Base-by-base conservation (phyloP, 805 yeast genomes). In the Barnettozyma siamensis region DNA sequence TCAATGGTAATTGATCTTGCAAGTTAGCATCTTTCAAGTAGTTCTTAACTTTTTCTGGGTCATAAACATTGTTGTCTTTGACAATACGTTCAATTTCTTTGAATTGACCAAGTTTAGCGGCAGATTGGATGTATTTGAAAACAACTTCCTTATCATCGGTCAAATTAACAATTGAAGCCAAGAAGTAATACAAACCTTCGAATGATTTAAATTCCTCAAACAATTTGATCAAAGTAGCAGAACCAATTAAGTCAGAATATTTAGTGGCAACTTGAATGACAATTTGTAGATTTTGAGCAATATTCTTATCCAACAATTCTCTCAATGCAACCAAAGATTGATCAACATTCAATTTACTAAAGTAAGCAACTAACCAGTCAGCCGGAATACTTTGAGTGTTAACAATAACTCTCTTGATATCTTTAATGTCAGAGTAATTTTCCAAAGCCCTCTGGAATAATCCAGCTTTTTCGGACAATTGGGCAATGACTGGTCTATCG, bases 31-130 rank as follows among this genome's bases (percentile, higher is more conserved):
- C 99, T 67, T 93, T 93, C 69, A 93, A 75, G 67, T 86, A 94
- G 70, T 93, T 93, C 73, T 93, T 93, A 45, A 93, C 98, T 67
- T 89, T 89, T 64, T 93, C 99, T 45, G 98, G 94, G 60, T 88
- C 91, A 66, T 91, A 93, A 44, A 88, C 91, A 51, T 78, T 85
- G 72, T 93, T 93, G 60, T 88, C 96, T 64, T 93, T 82, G 39
- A 88, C 96, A 47, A 93, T 78, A 64, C 99, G 80, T 70, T 93
- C 99, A 58, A 93, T 88, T 68, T 93, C 99, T 58, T 85, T 84
- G 62, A 75, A 73, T 70, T 93, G 98, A 46, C 89, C 89, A 60
- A 88, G 73, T 58, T 78, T 80, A 31, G 96, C 86, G 48, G 98
- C 97, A 45, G 95, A 79, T 65, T 88, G 95, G 54, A 93, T 88